Conservation (phyloP, 2,329 filamentous ascomycete species). For the Neodidymelliopsis sp. region DNA sequence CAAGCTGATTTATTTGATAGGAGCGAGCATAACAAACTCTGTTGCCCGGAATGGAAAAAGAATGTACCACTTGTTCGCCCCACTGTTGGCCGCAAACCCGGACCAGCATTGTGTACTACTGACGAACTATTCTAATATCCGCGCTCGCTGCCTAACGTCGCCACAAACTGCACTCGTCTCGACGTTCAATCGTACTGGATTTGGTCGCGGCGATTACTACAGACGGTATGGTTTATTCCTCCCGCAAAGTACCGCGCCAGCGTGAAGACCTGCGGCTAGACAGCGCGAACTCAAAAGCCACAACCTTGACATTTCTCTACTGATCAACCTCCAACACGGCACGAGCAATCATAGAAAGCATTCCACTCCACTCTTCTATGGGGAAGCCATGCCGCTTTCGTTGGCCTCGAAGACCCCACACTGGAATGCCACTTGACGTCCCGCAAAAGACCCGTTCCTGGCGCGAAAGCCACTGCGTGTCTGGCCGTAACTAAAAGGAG, state of each 20-base stretch:
- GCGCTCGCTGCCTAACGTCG: neutral
- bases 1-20: constrained; percentile 18
- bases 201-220: neutral
- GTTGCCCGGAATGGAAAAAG: neutral
- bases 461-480: constrained; percentile 12
- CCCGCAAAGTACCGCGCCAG: constrained; percentile 1
- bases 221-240: neutral
- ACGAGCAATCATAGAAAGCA: constrained; percentile 2
- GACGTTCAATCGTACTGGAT: neutral
- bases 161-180: neutral
- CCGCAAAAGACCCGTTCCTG: constrained; percentile 13
- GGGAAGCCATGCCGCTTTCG: neutral
- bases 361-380: constrained; percentile 1
- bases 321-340: neutral
- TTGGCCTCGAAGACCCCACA: neutral
- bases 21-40: constrained; percentile 14
- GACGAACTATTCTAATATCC: neutral
- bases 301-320: neutral
- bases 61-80: neutral
- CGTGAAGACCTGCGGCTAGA: neutral
- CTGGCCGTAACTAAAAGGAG: constrained; percentile 6
- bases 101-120: neutral
- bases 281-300: constrained; percentile 3
- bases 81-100: constrained; percentile 1
- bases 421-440: constrained; percentile 1